Conservation (phyloP, 768 basidiomycete species). For the Lepiota brunneoincarnata region DNA sequence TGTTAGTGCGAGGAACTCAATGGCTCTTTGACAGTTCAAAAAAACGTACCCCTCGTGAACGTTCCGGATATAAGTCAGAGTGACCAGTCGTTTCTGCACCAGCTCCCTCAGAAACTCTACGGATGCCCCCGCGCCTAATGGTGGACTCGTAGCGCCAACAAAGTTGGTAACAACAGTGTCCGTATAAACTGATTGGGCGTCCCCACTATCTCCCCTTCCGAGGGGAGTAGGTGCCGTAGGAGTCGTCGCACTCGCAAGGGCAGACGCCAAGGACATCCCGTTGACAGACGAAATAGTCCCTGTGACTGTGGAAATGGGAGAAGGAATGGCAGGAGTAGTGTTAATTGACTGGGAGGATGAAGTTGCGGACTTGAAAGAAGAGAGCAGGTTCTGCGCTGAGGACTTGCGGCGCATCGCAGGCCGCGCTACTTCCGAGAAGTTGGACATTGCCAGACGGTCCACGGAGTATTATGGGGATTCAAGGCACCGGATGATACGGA, state of each 20-base stretch:
- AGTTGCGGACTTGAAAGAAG: conserved; percentile 58
- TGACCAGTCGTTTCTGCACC: conserved; percentile 81
- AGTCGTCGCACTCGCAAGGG: conserved; percentile 33
- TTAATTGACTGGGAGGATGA: conserved; percentile 25
- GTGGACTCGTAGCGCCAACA: conserved; percentile 38
- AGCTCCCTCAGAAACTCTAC: conserved; percentile 78
- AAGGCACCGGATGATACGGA: neutral
- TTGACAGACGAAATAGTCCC: conserved; percentile 22
- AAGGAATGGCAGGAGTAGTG: conserved; percentile 31
- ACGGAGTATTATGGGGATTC: neutral
- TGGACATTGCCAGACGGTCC: conserved; percentile 29
- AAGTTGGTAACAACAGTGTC: conserved; percentile 35
- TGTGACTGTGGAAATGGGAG: conserved; percentile 28
- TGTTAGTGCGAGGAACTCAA: conserved; percentile 7
- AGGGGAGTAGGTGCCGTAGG: conserved; percentile 39
- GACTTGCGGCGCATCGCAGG: conserved; percentile 82
- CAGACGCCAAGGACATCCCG: conserved; percentile 32
- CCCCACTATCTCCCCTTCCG: conserved; percentile 57
- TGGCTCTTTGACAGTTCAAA: neutral
- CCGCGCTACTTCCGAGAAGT: conserved; percentile 37
- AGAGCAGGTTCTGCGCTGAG: conserved; percentile 79
- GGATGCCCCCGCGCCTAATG: conserved; percentile 61
- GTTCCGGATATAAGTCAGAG: conserved; percentile 80
- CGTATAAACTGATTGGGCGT: conserved; percentile 64
- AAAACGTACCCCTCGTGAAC: conserved; percentile 81